Evolutionary conservation across 2,329 filamentous ascomycete species (phyloP), one percentile per base, ranked within the genome.

Genomic region (Pseudocercospora musae): DNA sequence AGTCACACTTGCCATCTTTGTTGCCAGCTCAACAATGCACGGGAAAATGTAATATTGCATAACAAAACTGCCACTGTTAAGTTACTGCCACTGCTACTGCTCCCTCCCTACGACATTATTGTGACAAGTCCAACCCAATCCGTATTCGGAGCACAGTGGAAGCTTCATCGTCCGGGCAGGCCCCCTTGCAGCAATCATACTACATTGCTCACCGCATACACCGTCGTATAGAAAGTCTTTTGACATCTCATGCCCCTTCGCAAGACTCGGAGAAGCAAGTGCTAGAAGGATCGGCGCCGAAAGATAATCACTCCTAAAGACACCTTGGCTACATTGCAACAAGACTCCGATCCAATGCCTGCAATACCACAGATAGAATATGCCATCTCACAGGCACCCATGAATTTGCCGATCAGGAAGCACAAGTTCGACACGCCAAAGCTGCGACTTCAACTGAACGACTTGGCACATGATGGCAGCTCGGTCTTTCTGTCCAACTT

Each of bases 401-500:
- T 60, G 23, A 63, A 54, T 15, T 31, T 63, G 9, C 66, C 67
- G 20, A 67, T 72, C 59, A 68, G 68, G 37, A 69, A 67, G 59
- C 71, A 74, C 65, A 62, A 69, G 18, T 74, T 75, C 62, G 75
- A 76, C n/a, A 75, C 75, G 31, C 79, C 80, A 2, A 75, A 79
- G 42, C 76, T 82, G 9, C 79, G 80, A 53, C 75, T 82, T 29
- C 76, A 81, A 66, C 71, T 82, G 40, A 76, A 78, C 58, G 81
- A 85, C 66, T 75, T 85, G 40, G 77, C 77, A 37, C 79, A 82
- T 76, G 76, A 83, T 0, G 91, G 89, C 60, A 78, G 88, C 4
- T 74, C 79, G 31, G 78, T 85, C 65, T 96, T 96, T 76, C 85
- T 96, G 62, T 76, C 78, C 57, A 79, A 87, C 42, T 78, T 92